A percentile compares a stretch with the other conserved stretches of the same genome.
Evolutionary conservation across 345 rosid genomes (phyloP).

Genomic region (Populus nigra): DNA sequence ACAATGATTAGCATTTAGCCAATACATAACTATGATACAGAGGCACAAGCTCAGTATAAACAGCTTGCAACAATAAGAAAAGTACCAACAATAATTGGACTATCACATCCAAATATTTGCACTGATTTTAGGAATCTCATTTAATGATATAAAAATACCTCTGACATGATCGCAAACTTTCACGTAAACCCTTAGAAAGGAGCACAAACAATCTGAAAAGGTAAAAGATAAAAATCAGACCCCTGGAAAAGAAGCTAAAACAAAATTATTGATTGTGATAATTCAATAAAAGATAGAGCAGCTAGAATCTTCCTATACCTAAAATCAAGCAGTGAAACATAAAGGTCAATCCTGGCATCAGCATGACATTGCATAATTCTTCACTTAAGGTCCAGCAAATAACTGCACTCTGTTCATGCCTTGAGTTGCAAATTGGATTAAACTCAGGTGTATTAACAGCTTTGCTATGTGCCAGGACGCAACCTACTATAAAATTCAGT

Average conservation of each 20-base stretch:
- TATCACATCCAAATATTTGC: constrained; percentile 28
- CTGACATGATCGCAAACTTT: constrained; percentile 26
- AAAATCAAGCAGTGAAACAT: constrained; percentile 22
- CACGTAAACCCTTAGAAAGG: constrained; percentile 28
- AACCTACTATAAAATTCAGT: constrained; percentile 82
- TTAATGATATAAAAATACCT: constrained; percentile 35
- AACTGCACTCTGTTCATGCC: constrained; percentile 11
- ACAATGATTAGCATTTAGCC: constrained; percentile 17
- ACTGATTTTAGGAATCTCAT: constrained; percentile 23
- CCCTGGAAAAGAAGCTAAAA: background rate
- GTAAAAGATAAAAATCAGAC: constrained; percentile 1
- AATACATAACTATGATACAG: constrained; percentile 30
- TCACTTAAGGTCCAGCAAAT: constrained; percentile 15
- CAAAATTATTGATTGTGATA: background rate
- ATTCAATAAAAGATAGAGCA: background rate
- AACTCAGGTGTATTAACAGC: constrained; percentile 13
- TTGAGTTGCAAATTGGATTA: constrained; percentile 10
- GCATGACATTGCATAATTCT: constrained; percentile 22
- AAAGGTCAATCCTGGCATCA: constrained; percentile 27
- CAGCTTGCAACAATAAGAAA: constrained; percentile 16
- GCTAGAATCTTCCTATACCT: constrained; percentile 30
- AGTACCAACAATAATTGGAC: constrained; percentile 22
- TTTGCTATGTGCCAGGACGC: constrained; percentile 44
- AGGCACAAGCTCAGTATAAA: constrained; percentile 23
- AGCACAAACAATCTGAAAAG: constrained; percentile 40